Conservation (phyloP, 1,139 yeast genomes). For the Zygoascus meyerae region DNA sequence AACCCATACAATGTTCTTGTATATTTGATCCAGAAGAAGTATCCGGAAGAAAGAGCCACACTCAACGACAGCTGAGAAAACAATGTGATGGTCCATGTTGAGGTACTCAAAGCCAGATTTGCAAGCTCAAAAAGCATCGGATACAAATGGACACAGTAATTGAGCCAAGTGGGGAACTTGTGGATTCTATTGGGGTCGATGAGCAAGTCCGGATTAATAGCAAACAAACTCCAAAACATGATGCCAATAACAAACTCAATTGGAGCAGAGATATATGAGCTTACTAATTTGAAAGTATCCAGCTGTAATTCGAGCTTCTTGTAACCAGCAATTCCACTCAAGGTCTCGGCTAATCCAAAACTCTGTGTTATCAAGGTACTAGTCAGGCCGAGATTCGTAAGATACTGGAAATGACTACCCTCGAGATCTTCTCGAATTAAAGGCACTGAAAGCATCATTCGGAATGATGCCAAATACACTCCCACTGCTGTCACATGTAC, state of each 20-base stretch:
- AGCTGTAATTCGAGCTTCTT: conserved; percentile 19
- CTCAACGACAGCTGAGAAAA: conserved; percentile 19
- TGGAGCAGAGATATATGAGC: conserved; percentile 26
- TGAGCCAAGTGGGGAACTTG: conserved; percentile 25
- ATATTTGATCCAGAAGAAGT: conserved; percentile 32
- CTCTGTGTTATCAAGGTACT: conserved; percentile 25
- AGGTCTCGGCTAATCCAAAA: conserved; percentile 24
- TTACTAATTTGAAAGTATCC: conserved; percentile 15
- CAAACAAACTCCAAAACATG: conserved; percentile 31
- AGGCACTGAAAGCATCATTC: conserved; percentile 1
- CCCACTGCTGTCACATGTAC: conserved; percentile 2
- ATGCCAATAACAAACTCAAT: conserved; percentile 29
- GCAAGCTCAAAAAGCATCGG: conserved; percentile 28
- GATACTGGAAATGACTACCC: conserved; percentile 31
- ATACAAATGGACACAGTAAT: conserved; percentile 28
- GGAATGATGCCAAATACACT: conserved; percentile 4
- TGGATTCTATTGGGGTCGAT: conserved; percentile 23
- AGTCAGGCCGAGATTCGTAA: conserved; percentile 30
- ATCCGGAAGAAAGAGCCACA: conserved; percentile 22
- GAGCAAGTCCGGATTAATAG: conserved; percentile 25
- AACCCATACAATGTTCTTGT: conserved; percentile 28
- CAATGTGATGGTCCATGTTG: conserved; percentile 22
- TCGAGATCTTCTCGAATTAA: conserved; percentile 16
- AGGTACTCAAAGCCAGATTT: conserved; percentile 25
- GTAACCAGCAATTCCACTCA: conserved; percentile 20